Conservation (phyloP, 805 yeast genomes). For the Starmerella davenportii region DNA sequence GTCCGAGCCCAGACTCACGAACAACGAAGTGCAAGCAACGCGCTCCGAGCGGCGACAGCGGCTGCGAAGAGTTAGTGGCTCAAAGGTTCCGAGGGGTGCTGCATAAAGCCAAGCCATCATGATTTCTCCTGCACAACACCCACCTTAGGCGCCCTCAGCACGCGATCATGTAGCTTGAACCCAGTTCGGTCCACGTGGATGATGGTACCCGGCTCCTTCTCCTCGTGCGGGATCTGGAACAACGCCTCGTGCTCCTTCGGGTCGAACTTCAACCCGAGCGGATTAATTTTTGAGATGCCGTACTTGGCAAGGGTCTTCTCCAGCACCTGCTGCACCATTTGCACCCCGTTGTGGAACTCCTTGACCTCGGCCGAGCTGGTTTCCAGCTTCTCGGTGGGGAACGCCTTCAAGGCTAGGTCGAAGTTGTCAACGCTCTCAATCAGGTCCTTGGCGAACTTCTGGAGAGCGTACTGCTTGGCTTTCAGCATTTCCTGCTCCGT, state of each 20-base stretch:
- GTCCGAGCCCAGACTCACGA: too few species aligned
- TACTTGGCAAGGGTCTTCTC: conserved; percentile 67
- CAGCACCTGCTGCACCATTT: conserved; percentile 73
- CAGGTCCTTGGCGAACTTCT: conserved; percentile 78
- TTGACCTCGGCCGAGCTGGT: conserved; percentile 32
- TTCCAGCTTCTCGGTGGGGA: conserved; percentile 24
- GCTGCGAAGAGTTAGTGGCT: too few species aligned
- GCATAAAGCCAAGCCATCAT: too few species aligned
- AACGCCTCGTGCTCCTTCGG: conserved; percentile 89
- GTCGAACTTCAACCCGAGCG: conserved; percentile 69
- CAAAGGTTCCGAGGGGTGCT: too few species aligned
- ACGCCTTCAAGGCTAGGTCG: conserved; percentile 66
- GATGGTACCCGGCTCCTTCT: conserved; percentile 79
- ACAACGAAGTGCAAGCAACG: too few species aligned
- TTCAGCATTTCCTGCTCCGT: conserved; percentile 74
- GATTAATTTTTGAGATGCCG: conserved; percentile 66
- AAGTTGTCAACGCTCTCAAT: conserved; percentile 82
- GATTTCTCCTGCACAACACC: conserved; percentile 43
- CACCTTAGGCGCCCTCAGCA: conserved; percentile 87
- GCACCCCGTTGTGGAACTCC: conserved; percentile 70
- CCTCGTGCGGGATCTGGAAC: conserved; percentile 71
- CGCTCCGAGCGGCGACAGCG: too few species aligned
- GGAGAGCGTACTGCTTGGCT: conserved; percentile 78
- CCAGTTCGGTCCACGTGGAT: conserved; percentile 88
- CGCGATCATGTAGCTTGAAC: conserved; percentile 68